Percentiles rank a stretch among this genome's conserved stretches.
Conservation (phyloP, 208 protist species). For the Leishmania tropica region DNA sequence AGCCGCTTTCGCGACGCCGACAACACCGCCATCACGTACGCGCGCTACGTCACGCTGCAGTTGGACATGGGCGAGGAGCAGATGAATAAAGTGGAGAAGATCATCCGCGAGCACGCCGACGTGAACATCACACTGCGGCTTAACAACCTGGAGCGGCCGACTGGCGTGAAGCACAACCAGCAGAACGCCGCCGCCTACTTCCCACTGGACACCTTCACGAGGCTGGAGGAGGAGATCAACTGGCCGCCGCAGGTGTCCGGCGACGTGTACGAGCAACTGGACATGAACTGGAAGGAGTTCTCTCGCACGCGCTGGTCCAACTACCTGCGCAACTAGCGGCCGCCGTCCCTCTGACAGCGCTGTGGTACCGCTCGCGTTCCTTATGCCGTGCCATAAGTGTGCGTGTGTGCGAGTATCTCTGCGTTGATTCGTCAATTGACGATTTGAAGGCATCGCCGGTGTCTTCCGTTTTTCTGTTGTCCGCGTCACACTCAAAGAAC, state of each 20-base stretch:
- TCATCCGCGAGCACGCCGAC: slow-evolving; percentile 81
- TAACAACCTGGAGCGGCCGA: slow-evolving; percentile 73
- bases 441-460: not conserved
- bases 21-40: slow-evolving; percentile 78
- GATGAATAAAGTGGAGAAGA: slow-evolving; percentile 79
- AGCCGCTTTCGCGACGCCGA: slow-evolving; percentile 81
- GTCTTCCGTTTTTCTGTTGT: not conserved
- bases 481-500: not conserved
- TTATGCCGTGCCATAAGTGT: not conserved
- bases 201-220: slow-evolving; percentile 85
- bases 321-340: slow-evolving; percentile 70
- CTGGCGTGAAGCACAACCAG: slow-evolving; percentile 68
- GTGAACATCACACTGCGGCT: slow-evolving; percentile 78
- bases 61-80: slow-evolving; percentile 87
- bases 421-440: not conserved
- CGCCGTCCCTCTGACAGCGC: not conserved
- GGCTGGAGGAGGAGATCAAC: slow-evolving; percentile 90
- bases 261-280: slow-evolving; percentile 89
- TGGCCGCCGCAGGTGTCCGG: slow-evolving; percentile 87
- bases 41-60: slow-evolving; percentile 85
- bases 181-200: slow-evolving; percentile 61
- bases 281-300: slow-evolving; percentile 95
- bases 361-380: not conserved
- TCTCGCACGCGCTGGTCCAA: slow-evolving; percentile 90
- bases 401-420: not conserved